A percentile compares a stretch with the other conserved stretches of the same genome.
phyloP scores from a whole-genome alignment of 768 basidiomycete genomes.

The Krasilnikovozyma curviuscula region DNA sequence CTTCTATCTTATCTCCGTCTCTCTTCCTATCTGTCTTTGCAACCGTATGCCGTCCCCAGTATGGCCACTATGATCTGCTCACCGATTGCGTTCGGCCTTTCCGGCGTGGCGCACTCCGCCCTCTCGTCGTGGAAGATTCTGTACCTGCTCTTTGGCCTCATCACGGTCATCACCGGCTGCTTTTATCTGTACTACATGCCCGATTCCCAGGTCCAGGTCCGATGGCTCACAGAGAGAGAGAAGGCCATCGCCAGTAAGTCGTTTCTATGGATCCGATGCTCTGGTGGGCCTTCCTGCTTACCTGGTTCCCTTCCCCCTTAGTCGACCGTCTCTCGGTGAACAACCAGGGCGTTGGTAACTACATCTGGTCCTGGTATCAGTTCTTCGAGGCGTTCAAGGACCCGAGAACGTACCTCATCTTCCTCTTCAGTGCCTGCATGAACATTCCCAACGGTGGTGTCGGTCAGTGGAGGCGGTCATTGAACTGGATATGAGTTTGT shows the following conservation, averaged over 20 bases:
- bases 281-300: too few species aligned
- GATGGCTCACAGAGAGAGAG: slow-evolving; percentile 8
- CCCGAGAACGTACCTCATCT: slow-evolving; percentile 7
- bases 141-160: neutral
- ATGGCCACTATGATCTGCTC: slow-evolving; percentile 13
- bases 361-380: slow-evolving; percentile 11
- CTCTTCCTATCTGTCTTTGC: too few species aligned
- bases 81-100: slow-evolving; percentile 12
- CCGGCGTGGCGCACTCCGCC: slow-evolving; percentile 5
- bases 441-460: slow-evolving; percentile 13
- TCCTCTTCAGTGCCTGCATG: slow-evolving; percentile 6
- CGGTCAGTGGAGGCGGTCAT: neutral
- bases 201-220: slow-evolving; percentile 7
- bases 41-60: neutral
- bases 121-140: slow-evolving; percentile 12
- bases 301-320: too few species aligned
- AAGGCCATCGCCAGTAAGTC: slow-evolving; percentile 10
- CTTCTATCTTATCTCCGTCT: too few species aligned
- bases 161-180: slow-evolving; percentile 8
- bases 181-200: slow-evolving; percentile 9
- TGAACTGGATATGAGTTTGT: too few species aligned
- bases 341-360: slow-evolving; percentile 9
- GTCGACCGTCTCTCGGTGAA: slow-evolving; percentile 8
- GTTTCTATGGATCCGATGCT: neutral
- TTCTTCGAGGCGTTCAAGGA: slow-evolving; percentile 10